These are phyloP conservation scores for Cyberlindnera xylosilytica DNA, from an alignment of 805 yeast species.

Conservation along the genomic window DNA sequence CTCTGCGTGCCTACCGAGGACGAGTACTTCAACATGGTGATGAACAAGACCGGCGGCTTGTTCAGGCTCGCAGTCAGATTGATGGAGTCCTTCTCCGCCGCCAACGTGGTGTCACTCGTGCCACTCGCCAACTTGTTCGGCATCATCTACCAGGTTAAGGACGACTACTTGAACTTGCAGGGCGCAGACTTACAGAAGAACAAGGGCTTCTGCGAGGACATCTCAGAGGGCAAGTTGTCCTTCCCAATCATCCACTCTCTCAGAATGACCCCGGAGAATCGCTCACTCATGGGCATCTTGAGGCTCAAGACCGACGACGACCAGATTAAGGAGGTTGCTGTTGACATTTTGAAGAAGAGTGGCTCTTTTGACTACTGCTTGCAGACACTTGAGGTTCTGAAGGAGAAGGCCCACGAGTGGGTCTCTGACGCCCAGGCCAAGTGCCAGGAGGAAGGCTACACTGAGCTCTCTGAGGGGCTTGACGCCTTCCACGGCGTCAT, in stretches of 20 bases:
- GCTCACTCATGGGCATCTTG: conserved; percentile 48
- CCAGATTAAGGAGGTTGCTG: conserved; percentile 47
- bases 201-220: conserved; percentile 83
- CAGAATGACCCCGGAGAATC: conserved; percentile 32
- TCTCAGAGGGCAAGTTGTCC: conserved; percentile 86
- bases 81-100: conserved; percentile 39
- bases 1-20: conserved; percentile 52
- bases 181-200: conserved; percentile 48
- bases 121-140: conserved; percentile 78
- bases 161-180: conserved; percentile 73
- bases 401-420: conserved; percentile 13
- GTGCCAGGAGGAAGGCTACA: not conserved
- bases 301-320: conserved; percentile 48
- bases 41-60: conserved; percentile 86
- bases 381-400: conserved; percentile 12
- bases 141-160: conserved; percentile 78
- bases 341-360: conserved; percentile 40
- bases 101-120: conserved; percentile 34
- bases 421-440: conserved; percentile 4
- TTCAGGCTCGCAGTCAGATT: conserved; percentile 71
- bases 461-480: not conserved
- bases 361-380: conserved; percentile 22
- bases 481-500: conserved; percentile 8
- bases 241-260: conserved; percentile 78
- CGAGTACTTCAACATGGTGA: conserved; percentile 76